Evolutionary conservation across 2,329 filamentous ascomycete genomes (phyloP), one percentile per base, ranked within the genome.

Genomic region (Grosmannia clavigera): DNA sequence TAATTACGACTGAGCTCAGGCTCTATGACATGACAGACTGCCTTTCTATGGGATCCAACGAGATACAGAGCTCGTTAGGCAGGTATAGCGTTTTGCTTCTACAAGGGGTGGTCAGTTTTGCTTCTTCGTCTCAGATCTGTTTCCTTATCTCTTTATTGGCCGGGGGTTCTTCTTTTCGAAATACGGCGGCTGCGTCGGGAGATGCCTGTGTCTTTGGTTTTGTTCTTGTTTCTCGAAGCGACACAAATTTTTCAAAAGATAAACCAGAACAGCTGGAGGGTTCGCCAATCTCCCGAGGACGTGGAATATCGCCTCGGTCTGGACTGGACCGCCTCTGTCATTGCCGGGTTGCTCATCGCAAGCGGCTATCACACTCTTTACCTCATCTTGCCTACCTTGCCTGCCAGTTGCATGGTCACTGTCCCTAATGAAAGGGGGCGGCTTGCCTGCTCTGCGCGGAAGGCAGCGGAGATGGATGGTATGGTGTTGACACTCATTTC

Each of bases 301-400:
- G 60, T 62, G 62, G 52, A 64, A 62, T 55, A 61, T 52, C 62
- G 60, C 51, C 57, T 51, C 29, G 53, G 53, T 50, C 53, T 54
- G 58, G 63, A 61, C 52, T 61, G 60, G 27, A 59, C 52, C 58
- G 56, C 46, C 59, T 52, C 38, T 61, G 66, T 64, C 67, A 9
- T 66, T 67, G 60, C 64, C 64, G 62, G 65, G 61, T 60, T 58
- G 27, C 67, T 68, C 63, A 58, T 61, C 64, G 64, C n/a, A 38
- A 51, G 10, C 9, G 16, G 38, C 38, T 64, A 64, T 65, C 57
- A 64, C 63, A 64, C 56, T 22, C 62, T 61, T 40, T 40, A 6
- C 38, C 38, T 40, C 38, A 16, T 14, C 62, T 58, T 46, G 33
- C 54, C 55, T 57, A 52, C 56, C 53, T 62, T 46, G 51, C 57